These are phyloP conservation scores for Coemansia sp. DNA, from an alignment of 192 early-diverging fungal species.

Conservation along the genomic window DNA sequence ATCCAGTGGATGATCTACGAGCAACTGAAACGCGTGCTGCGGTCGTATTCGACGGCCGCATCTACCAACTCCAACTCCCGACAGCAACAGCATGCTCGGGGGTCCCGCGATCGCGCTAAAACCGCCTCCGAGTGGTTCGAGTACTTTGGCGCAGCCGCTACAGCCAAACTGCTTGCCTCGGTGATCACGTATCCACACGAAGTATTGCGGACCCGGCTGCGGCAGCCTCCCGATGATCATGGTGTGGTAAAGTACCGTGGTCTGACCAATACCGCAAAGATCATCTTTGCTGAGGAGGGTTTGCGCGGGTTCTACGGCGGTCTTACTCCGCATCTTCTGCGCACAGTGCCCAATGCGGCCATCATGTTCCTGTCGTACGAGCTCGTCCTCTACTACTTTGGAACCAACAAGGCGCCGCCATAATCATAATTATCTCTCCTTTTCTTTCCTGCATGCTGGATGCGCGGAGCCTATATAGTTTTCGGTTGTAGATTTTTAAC, in stretches of 20 bases:
- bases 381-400: constrained; percentile 61
- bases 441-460: not conserved
- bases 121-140: constrained; percentile 73
- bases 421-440: constrained; percentile 2
- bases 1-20: constrained; percentile 98
- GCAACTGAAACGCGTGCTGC: constrained; percentile 70
- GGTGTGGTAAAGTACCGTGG: constrained; percentile 77
- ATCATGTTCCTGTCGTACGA: constrained; percentile 93
- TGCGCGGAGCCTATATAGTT: not conserved
- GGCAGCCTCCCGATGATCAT: constrained; percentile 73
- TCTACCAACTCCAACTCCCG: not conserved
- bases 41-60: constrained; percentile 7
- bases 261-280: constrained; percentile 57
- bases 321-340: constrained; percentile 90
- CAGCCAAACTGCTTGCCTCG: constrained; percentile 86
- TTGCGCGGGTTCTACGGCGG: constrained; percentile 87
- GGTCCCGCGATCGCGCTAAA: constrained; percentile 19
- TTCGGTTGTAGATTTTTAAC: constrained; percentile 1
- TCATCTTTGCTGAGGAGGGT: constrained; percentile 79
- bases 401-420: constrained; percentile 10
- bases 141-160: constrained; percentile 78
- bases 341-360: constrained; percentile 94
- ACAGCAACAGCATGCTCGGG: not conserved
- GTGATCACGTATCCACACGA: constrained; percentile 94
- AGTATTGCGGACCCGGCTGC: constrained; percentile 85